phyloP scores from a whole-genome alignment of 2,329 filamentous ascomycete species.

The Sporothrix variecibatus region DNA sequence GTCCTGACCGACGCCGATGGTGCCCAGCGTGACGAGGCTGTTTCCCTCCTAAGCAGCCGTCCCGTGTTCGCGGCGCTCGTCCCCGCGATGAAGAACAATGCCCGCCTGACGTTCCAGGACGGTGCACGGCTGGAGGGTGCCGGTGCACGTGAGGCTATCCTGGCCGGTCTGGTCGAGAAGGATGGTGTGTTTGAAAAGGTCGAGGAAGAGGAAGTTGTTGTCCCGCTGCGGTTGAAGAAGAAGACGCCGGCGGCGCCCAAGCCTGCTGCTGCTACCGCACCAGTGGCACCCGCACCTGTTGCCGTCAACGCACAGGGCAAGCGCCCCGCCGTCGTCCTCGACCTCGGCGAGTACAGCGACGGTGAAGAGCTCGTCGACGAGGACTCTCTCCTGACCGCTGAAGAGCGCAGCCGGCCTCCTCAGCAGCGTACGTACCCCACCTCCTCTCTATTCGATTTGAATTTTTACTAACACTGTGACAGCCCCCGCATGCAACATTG shows the following conservation, averaged over 20 bases:
- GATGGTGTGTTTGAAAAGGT: constrained; percentile 76
- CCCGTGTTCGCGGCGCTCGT: constrained; percentile 69
- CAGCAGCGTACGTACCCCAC: constrained; percentile 70
- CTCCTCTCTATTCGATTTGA: background rate
- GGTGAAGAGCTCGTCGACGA: constrained; percentile 92
- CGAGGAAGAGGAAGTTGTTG: constrained; percentile 59
- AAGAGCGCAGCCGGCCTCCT: constrained; percentile 76
- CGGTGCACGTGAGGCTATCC: constrained; percentile 75
- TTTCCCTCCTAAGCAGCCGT: constrained; percentile 60
- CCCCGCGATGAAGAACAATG: constrained; percentile 69
- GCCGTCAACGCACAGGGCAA: constrained; percentile 20
- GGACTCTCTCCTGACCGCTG: constrained; percentile 80
- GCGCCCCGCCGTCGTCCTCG: constrained; percentile 33
- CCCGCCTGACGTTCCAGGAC: constrained; percentile 68
- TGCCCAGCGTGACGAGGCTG: constrained; percentile 58
- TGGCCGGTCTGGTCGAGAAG: constrained; percentile 71
- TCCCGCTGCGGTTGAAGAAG: constrained; percentile 66
- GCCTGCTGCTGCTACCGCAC: background rate
- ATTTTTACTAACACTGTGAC: constrained; percentile 23
- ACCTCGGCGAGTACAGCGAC: constrained; percentile 56
- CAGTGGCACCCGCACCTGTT: background rate
- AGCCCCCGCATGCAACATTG: constrained; percentile 84
- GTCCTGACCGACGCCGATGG: constrained; percentile 79
- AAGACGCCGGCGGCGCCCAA: constrained; percentile 31
- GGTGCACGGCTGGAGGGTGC: constrained; percentile 52